phyloP scores from a whole-genome alignment of 202 grass and related monocot genomes.

The Saccharum hybrid region DNA sequence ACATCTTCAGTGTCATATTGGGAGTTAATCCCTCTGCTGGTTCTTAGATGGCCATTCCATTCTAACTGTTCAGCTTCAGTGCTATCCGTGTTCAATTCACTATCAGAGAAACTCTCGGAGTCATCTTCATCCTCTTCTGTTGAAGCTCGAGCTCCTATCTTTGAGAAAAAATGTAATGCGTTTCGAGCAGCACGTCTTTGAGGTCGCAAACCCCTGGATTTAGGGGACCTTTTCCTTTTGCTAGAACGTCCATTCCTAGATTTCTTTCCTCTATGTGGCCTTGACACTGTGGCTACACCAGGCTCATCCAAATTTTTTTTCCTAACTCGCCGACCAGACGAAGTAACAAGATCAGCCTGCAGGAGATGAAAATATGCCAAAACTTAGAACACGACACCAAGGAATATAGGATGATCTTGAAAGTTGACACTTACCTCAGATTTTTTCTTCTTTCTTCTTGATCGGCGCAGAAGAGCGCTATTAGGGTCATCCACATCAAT shows the following conservation, averaged over 20 bases:
- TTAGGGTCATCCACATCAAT: conserved; percentile 51
- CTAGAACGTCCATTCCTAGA: conserved; percentile 62
- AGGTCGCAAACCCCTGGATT: conserved; percentile 75
- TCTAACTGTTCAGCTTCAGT: conserved; percentile 65
- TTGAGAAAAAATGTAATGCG: conserved; percentile 78
- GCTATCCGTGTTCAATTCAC: conserved; percentile 54
- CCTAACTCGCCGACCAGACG: conserved; percentile 90
- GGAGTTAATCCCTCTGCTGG: conserved; percentile 56
- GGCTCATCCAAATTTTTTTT: conserved; percentile 76
- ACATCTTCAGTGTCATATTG: conserved; percentile 65
- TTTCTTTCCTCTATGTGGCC: conserved; percentile 60
- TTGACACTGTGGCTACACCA: conserved; percentile 57
- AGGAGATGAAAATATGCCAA: conserved; percentile 37
- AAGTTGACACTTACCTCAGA: conserved; percentile 58
- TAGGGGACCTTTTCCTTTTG: conserved; percentile 70
- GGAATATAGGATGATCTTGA: conserved; percentile 39
- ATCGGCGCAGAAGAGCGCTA: conserved; percentile 64
- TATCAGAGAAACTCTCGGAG: conserved; percentile 63
- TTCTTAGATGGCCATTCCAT: conserved; percentile 39
- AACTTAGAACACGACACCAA: conserved; percentile 31
- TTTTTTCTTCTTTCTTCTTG: conserved; percentile 80
- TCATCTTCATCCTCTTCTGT: conserved; percentile 82
- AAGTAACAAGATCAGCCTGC: conserved; percentile 77
- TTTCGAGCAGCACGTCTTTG: conserved; percentile 84
- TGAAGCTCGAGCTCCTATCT: conserved; percentile 64